A percentile compares a stretch with the other conserved stretches of the same genome.
Evolutionary conservation across 2,329 filamentous ascomycete genomes (phyloP).

Genomic region (Pseudocercospora vitis): DNA sequence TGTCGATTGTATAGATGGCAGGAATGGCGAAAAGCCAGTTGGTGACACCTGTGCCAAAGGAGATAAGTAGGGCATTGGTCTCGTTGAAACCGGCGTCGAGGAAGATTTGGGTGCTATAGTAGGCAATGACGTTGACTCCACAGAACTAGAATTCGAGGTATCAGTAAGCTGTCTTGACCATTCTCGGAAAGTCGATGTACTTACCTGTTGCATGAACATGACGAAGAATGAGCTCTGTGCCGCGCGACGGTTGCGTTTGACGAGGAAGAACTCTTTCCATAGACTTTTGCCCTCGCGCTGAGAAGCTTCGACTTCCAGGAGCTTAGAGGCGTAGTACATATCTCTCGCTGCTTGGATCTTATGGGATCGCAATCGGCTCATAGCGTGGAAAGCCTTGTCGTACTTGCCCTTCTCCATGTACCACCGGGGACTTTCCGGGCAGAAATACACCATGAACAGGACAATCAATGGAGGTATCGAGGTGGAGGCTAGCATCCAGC

Average conservation of each 20-base stretch:
- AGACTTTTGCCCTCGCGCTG: constrained; percentile 41
- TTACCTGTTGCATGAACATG: constrained; percentile 39
- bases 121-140: constrained; percentile 36
- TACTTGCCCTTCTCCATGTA: constrained; percentile 43
- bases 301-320: constrained; percentile 40
- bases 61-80: constrained; percentile 33
- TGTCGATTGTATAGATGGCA: constrained; percentile 39
- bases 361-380: constrained; percentile 38
- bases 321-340: constrained; percentile 40
- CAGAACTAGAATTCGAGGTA: not conserved
- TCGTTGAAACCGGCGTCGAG: constrained; percentile 29
- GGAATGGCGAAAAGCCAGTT: constrained; percentile 25
- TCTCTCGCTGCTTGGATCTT: constrained; percentile 44
- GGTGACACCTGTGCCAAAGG: constrained; percentile 35
- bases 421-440: constrained; percentile 45
- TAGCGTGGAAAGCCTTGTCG: constrained; percentile 39
- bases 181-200: not conserved
- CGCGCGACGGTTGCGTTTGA: constrained; percentile 37
- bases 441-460: constrained; percentile 40
- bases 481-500: constrained; percentile 41
- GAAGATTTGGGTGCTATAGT: constrained; percentile 35
- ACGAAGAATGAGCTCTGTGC: constrained; percentile 37
- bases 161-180: no score
- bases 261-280: constrained; percentile 39
- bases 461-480: constrained; percentile 39